Evolutionary conservation across 805 yeast species (phyloP).

Genomic region (Wickerhamiella galacta): DNA sequence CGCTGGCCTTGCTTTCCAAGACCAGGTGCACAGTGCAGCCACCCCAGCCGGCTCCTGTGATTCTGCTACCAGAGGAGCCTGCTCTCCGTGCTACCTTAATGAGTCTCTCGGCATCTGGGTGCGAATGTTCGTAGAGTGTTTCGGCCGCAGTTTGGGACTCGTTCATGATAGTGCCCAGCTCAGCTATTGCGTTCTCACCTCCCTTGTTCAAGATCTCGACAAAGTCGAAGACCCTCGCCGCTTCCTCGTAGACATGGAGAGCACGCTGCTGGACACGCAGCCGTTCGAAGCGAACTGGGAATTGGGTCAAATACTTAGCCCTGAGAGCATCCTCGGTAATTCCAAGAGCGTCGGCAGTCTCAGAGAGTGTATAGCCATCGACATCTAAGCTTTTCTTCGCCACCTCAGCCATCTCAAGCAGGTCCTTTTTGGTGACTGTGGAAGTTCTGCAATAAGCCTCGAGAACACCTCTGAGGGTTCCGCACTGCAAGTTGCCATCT

Average conservation of each 20-base stretch:
- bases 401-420: slow-evolving; percentile 27
- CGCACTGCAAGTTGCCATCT: slow-evolving; percentile 37
- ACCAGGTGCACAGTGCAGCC: slow-evolving; percentile 57
- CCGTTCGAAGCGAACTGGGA: slow-evolving; percentile 40
- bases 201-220: slow-evolving; percentile 25
- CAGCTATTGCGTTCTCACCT: slow-evolving; percentile 23
- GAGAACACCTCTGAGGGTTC: slow-evolving; percentile 49
- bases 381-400: slow-evolving; percentile 28
- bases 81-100: slow-evolving; percentile 35
- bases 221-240: slow-evolving; percentile 39
- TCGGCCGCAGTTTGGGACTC: slow-evolving; percentile 40
- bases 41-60: slow-evolving; percentile 74
- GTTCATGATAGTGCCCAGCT: slow-evolving; percentile 41
- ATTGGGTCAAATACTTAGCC: slow-evolving; percentile 31
- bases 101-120: slow-evolving; percentile 35
- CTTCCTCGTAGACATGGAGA: slow-evolving; percentile 45
- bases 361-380: slow-evolving; percentile 34
- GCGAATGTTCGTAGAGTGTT: slow-evolving; percentile 36
- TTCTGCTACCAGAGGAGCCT: slow-evolving; percentile 50
- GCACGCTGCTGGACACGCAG: slow-evolving; percentile 42
- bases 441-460: slow-evolving; percentile 28
- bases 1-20: slow-evolving; percentile 25
- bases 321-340: slow-evolving; percentile 28
- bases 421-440: slow-evolving; percentile 25
- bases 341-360: slow-evolving; percentile 31